phyloP scores from a whole-genome alignment of 768 basidiomycete species.

The Termitomyces sp. region DNA sequence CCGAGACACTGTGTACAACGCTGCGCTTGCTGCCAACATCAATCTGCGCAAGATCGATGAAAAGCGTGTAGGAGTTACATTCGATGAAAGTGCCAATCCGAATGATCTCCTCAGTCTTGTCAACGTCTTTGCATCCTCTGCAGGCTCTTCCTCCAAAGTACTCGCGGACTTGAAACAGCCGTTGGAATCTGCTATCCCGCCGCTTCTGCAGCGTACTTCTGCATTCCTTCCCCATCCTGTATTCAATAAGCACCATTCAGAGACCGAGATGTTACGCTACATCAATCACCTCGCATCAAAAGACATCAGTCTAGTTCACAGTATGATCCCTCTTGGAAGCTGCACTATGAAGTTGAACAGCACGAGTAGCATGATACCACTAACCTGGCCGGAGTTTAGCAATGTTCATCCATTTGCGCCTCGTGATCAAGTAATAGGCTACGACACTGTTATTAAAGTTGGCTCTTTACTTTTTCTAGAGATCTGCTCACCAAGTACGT shows the following conservation, averaged over 20 bases:
- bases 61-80: slow-evolving; percentile 74
- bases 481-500: neutral
- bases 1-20: slow-evolving; percentile 61
- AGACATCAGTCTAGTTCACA: slow-evolving; percentile 90
- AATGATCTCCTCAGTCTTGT: slow-evolving; percentile 71
- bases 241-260: slow-evolving; percentile 96
- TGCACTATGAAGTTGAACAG: slow-evolving; percentile 99
- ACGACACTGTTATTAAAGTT: slow-evolving; percentile 75
- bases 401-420: slow-evolving; percentile 92
- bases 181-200: slow-evolving; percentile 43
- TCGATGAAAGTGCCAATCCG: slow-evolving; percentile 86
- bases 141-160: slow-evolving; percentile 41
- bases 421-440: slow-evolving; percentile 83
- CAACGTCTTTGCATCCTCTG: slow-evolving; percentile 68
- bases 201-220: slow-evolving; percentile 52
- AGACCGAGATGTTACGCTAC: slow-evolving; percentile 98
- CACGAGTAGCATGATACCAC: slow-evolving; percentile 94
- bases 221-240: slow-evolving; percentile 80
- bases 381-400: slow-evolving; percentile 92
- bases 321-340: slow-evolving; percentile 94
- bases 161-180: slow-evolving; percentile 44
- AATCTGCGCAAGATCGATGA: slow-evolving; percentile 81
- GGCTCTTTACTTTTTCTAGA: neutral
- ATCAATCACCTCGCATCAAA: slow-evolving; percentile 91
- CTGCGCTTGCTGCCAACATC: slow-evolving; percentile 59